Conservation (phyloP, 2,329 filamentous ascomycete species). For the Lasiodiplodia citricola region DNA sequence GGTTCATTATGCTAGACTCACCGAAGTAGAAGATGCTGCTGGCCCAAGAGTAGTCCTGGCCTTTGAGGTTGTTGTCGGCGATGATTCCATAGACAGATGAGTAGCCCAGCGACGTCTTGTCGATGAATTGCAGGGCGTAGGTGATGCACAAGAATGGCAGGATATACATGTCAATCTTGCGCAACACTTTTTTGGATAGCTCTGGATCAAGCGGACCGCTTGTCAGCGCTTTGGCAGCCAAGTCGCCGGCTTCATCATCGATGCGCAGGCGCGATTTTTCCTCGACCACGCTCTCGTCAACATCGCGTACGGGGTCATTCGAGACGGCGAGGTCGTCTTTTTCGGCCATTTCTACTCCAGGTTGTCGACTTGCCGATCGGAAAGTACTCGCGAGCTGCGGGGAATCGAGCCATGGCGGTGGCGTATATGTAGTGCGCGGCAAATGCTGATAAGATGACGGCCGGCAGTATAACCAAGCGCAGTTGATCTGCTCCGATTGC, state of each 20-base stretch:
- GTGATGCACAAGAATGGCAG: conserved; percentile 63
- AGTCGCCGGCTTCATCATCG: conserved; percentile 15
- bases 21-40: conserved; percentile 29
- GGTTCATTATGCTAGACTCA: conserved; percentile 46
- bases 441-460: background rate
- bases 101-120: conserved; percentile 63
- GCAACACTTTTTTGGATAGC: conserved; percentile 36
- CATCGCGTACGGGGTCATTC: background rate
- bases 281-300: background rate
- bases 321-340: conserved; percentile 2
- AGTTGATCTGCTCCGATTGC: background rate
- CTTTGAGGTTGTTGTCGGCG: conserved; percentile 28
- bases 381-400: background rate
- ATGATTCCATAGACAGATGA: conserved; percentile 30
- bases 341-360: conserved; percentile 2
- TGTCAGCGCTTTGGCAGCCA: conserved; percentile 2
- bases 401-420: background rate
- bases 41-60: conserved; percentile 29
- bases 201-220: conserved; percentile 10
- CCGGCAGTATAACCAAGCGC: no score
- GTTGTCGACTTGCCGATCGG: background rate
- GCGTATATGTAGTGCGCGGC: background rate
- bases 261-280: conserved; percentile 16
- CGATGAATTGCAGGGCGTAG: conserved; percentile 68
- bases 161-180: conserved; percentile 58